Evolutionary conservation across 495 filamentous ascomycete genomes (phyloP).

Genomic region (Clavariopsis aquatica): DNA sequence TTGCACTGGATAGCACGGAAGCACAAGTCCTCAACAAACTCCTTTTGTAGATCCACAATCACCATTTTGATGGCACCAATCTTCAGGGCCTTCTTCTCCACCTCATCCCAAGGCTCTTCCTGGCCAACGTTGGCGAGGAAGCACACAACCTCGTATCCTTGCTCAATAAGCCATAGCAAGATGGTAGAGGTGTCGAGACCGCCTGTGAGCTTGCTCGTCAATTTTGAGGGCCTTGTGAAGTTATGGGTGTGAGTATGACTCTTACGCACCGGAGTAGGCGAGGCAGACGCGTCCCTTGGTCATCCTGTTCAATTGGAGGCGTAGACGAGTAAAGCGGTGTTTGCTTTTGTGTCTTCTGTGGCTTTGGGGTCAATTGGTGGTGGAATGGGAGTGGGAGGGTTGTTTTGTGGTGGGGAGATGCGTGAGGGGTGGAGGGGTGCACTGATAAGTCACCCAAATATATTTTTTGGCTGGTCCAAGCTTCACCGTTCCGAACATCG

Average conservation of each 20-base stretch:
- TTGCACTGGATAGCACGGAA: conserved; percentile 88
- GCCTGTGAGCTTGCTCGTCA: conserved; percentile 20
- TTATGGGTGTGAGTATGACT: not conserved
- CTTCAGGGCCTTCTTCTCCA: conserved; percentile 65
- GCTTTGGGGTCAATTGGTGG: too few species aligned
- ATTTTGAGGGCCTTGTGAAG: not conserved
- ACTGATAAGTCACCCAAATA: conserved; percentile 4
- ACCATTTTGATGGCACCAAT: conserved; percentile 66
- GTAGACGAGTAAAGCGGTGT: not conserved
- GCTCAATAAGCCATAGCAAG: conserved; percentile 31
- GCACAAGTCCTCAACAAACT: conserved; percentile 85
- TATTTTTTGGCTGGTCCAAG: conserved; percentile 27
- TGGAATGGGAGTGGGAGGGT: not conserved
- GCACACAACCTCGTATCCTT: conserved; percentile 65
- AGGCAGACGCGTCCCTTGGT: conserved; percentile 36
- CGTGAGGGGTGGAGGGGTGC: conserved; percentile 4
- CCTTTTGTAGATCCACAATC: conserved; percentile 66
- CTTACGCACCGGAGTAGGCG: conserved; percentile 30
- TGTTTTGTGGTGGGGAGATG: not conserved
- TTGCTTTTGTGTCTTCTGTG: not conserved
- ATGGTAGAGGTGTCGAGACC: conserved; percentile 35
- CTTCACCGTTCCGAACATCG: conserved; percentile 24
- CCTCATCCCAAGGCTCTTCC: conserved; percentile 64
- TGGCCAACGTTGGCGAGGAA: conserved; percentile 54
- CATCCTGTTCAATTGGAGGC: conserved; percentile 7